Conservation (phyloP, 192 early-diverging fungal genomes). For the Cladochytrium replicatum region DNA sequence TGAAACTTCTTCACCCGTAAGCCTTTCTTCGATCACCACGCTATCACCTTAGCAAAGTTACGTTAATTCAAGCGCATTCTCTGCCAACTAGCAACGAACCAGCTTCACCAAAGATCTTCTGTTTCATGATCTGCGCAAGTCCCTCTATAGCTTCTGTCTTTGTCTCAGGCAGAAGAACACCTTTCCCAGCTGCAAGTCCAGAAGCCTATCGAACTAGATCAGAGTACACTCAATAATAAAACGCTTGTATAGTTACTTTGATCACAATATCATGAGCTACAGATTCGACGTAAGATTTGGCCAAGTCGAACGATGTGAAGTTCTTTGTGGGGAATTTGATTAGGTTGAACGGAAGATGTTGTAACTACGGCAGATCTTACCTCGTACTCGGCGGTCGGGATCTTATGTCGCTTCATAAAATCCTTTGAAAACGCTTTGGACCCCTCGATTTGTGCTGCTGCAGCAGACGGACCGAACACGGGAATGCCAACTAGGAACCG, state of each 20-base stretch:
- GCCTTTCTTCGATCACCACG: constrained; percentile 91
- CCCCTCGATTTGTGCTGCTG: constrained; percentile 88
- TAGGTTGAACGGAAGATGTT: constrained; percentile 3
- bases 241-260: constrained; percentile 42
- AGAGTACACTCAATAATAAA: constrained; percentile 4
- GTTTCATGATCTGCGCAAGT: constrained; percentile 82
- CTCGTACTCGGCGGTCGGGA: constrained; percentile 90
- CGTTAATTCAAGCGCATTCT: neutral
- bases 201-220: constrained; percentile 73
- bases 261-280: constrained; percentile 63
- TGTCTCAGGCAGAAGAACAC: constrained; percentile 81
- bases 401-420: constrained; percentile 93
- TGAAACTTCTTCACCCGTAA: constrained; percentile 89
- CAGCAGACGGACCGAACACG: constrained; percentile 82
- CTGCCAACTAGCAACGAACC: constrained; percentile 26
- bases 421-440: constrained; percentile 99
- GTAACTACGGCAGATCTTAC: constrained; percentile 25
- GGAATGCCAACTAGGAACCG: constrained; percentile 62
- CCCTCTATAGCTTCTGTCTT: constrained; percentile 77
- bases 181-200: constrained; percentile 96
- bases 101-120: constrained; percentile 78
- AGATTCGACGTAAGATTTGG: constrained; percentile 52
- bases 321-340: constrained; percentile 32
- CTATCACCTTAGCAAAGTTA: constrained; percentile 42
- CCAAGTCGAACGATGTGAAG: constrained; percentile 71